Evolutionary conservation across 2,329 filamentous ascomycete species (phyloP), one percentile per base, ranked within the genome.

Genomic region (Botrytis hyacinthi): DNA sequence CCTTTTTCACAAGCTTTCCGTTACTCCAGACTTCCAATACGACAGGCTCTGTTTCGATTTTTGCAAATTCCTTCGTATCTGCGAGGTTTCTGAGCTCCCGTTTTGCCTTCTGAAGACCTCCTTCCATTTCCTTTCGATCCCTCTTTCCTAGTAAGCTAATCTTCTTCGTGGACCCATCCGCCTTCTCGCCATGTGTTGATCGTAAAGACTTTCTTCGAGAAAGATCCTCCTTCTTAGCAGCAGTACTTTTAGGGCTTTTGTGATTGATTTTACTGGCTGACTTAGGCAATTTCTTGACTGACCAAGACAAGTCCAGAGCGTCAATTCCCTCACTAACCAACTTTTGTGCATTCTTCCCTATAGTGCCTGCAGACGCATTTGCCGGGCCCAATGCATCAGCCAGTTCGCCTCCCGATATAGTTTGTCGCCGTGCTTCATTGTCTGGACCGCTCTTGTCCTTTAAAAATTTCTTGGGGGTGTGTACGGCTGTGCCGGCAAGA

Each of bases 21-120:
- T 91, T 91, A 77, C 87, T 88, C 89, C 89, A 91, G 40, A 89
- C 85, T 2, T 87, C 90, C 76, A 87, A 84, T 12, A 87, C 61
- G 6, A 91, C 86, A 8, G 88, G 88, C 70, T 85, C 83, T 22
- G 85, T 86, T 71, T 91, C 89, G 35, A 90, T 86, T 65, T 87
- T 85, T 0, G 86, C 83, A 75, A 86, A 91, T 77, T 91, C 89
- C 73, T 89, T 87, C 74, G 90, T 88, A 81, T 92, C 87, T 82
- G 87, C 85, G 70, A 93, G 80, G 75, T 87, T 85, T 80, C 84
- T 82, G 42, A 91, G 80, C 78, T 92, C 90, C 74, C 90, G 87
- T 51, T 86, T 82, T 76, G 88, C 81, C 72, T 84, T 85, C 40
- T 82, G 78, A 37, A 85, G 59, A 18, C 74, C 73, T 16, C 78